Conservation (phyloP, 345 rosid species). For the Euphorbia lathyris region DNA sequence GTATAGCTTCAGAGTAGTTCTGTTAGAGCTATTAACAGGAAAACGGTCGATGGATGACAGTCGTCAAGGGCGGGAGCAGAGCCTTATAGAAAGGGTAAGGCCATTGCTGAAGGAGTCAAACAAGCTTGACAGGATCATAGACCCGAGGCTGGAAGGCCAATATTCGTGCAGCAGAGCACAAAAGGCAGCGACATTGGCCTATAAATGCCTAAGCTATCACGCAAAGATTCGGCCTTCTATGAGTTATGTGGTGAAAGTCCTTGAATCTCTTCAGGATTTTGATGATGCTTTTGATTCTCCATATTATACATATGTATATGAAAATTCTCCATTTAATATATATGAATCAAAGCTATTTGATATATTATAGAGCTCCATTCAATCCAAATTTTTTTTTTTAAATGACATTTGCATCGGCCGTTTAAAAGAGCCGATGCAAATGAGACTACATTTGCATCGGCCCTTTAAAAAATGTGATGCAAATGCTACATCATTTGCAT, state of each 20-base stretch:
- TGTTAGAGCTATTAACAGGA: conserved; percentile 62
- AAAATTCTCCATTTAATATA: too few species aligned
- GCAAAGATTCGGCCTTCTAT: conserved; percentile 66
- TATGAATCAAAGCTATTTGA: too few species aligned
- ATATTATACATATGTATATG: too few species aligned
- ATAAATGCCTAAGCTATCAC: conserved; percentile 57
- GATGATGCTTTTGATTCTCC: conserved; percentile 34
- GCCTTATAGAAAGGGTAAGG: conserved; percentile 64
- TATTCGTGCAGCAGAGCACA: conserved; percentile 51
- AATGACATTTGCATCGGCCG: too few species aligned
- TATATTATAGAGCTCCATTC: too few species aligned
- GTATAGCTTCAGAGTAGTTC: conserved; percentile 71
- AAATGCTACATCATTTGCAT: too few species aligned
- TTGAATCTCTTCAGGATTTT: conserved; percentile 58
- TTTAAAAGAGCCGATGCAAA: too few species aligned
- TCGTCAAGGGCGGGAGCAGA: conserved; percentile 46
- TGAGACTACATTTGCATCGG: too few species aligned
- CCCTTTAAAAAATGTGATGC: too few species aligned
- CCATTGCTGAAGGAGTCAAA: conserved; percentile 50
- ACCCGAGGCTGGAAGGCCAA: conserved; percentile 60
- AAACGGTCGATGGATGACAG: conserved; percentile 51
- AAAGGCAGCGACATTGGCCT: conserved; percentile 49
- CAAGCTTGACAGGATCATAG: conserved; percentile 52
- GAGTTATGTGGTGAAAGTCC: conserved; percentile 50
- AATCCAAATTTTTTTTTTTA: too few species aligned